These are phyloP conservation scores for Agarophyton chilense DNA, from an alignment of 23 red algal genomes.

Conservation along the genomic window DNA sequence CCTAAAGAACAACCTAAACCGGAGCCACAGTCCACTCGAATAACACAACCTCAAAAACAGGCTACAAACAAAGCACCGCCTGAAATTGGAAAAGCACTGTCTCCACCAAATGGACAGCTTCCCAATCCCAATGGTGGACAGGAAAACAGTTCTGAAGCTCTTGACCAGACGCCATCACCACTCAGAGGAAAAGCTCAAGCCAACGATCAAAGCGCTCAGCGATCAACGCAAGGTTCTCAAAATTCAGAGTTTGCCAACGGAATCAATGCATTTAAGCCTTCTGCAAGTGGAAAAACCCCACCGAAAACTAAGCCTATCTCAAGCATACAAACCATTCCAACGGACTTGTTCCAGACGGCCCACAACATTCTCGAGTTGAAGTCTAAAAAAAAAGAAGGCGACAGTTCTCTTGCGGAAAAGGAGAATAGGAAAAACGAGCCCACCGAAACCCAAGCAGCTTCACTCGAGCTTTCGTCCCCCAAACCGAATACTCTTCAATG, in stretches of 20 bases:
- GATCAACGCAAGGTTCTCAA: not conserved
- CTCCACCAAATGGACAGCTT: no score
- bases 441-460: not conserved
- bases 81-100: no score
- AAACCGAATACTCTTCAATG: not conserved
- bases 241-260: no score
- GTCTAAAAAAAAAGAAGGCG: not conserved
- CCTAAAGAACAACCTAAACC: not conserved
- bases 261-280: not conserved
- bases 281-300: not conserved
- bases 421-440: not conserved
- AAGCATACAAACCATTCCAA: constrained; percentile 14
- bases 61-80: no score
- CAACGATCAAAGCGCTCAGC: not conserved
- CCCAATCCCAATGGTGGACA: not conserved
- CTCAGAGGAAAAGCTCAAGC: not conserved
- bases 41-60: not conserved
- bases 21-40: not conserved
- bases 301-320: not conserved
- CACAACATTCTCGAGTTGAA: constrained; percentile 21
- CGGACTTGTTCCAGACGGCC: constrained; percentile 22
- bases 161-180: not conserved
- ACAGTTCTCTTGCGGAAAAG: not conserved
- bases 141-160: not conserved
- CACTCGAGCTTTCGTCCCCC: not conserved